Evolutionary conservation across 177 flowering plant genomes (phyloP).

Genomic region (Tripterygium wilfordii): DNA sequence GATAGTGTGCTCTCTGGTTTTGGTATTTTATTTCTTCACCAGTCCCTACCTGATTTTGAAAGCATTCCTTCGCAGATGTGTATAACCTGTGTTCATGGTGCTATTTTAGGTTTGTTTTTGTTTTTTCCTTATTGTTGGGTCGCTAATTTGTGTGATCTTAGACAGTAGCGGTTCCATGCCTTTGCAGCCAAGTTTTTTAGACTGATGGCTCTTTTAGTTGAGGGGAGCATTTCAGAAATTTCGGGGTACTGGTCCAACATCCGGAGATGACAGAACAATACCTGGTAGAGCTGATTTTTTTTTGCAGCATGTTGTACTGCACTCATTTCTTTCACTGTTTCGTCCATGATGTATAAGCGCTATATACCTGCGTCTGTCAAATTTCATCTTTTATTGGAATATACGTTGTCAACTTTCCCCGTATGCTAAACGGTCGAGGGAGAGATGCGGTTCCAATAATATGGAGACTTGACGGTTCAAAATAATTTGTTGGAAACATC

Average conservation of each 20-base stretch:
- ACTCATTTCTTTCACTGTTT: slow-evolving; percentile 7
- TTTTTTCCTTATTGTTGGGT: background rate
- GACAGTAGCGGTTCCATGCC: slow-evolving; percentile 10
- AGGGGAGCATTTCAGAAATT: slow-evolving; percentile 2
- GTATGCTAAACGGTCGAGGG: too few relatives aligned
- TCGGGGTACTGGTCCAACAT: slow-evolving; percentile 4
- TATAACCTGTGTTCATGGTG: too few relatives aligned
- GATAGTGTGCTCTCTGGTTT: too few relatives aligned
- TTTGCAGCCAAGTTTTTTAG: slow-evolving; percentile 1
- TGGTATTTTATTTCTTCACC: background rate
- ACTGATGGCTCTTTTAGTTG: background rate
- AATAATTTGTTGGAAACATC: too few relatives aligned
- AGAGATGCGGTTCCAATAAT: too few relatives aligned
- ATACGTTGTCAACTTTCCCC: too few relatives aligned
- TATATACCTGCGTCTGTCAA: slow-evolving; percentile 14
- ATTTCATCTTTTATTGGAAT: slow-evolving; percentile 30
- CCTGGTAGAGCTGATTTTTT: slow-evolving; percentile 3
- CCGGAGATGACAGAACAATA: slow-evolving; percentile 3
- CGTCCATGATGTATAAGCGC: slow-evolving; percentile 26
- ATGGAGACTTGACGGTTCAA: too few relatives aligned
- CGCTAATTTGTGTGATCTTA: slow-evolving; percentile 9
- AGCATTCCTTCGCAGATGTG: too few relatives aligned
- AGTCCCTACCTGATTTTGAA: background rate
- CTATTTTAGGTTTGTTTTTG: slow-evolving; percentile 8
- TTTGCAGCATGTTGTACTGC: slow-evolving; percentile 23